phyloP scores from a whole-genome alignment of 345 rosid species.

The Dovyalis caffra region DNA sequence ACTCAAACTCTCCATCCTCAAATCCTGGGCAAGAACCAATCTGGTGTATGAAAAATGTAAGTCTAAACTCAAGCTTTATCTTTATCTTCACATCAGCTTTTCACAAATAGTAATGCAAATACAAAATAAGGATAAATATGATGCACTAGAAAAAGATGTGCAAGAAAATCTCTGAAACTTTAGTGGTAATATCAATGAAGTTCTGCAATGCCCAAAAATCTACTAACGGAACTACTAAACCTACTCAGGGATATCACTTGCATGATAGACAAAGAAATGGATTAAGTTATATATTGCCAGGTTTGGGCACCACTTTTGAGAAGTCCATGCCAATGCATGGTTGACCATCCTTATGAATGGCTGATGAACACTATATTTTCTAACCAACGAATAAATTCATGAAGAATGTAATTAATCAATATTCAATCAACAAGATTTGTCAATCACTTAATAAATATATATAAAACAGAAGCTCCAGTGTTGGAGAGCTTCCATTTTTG shows the following conservation, averaged over 20 bases:
- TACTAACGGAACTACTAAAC: not conserved
- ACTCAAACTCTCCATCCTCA: constrained; percentile 94
- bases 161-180: not conserved
- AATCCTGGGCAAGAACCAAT: constrained; percentile 95
- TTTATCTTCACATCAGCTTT: constrained; percentile 16
- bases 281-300: too few relatives aligned
- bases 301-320: too few relatives aligned
- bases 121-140: not conserved
- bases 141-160: not conserved
- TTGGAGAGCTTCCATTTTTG: too few relatives aligned
- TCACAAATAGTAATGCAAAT: not conserved
- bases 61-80: constrained; percentile 30
- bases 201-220: not conserved
- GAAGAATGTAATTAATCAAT: too few relatives aligned
- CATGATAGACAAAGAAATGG: not conserved
- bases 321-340: too few relatives aligned
- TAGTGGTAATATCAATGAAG: not conserved
- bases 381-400: too few relatives aligned
- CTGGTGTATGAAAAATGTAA: constrained; percentile 52
- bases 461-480: too few relatives aligned
- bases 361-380: too few relatives aligned
- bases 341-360: too few relatives aligned
- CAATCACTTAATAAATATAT: too few relatives aligned
- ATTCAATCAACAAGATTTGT: too few relatives aligned
- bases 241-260: not conserved